Base-by-base conservation (phyloP, 371 early-diverging fungal species). In the Lichtheimia hyalospora region DNA sequence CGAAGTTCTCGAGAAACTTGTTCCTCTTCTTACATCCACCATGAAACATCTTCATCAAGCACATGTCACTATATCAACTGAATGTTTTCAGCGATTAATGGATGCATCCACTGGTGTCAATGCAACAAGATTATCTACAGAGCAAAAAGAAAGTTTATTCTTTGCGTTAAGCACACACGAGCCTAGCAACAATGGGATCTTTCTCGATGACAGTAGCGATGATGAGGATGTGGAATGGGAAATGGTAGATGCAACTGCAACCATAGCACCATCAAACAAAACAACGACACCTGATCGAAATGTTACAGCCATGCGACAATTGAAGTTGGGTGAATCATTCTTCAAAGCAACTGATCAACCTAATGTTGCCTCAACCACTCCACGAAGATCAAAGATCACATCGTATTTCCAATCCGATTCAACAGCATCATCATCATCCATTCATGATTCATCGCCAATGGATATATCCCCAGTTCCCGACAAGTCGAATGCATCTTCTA, bases 211-310 rank as follows among this genome's bases (percentile, higher is more conserved):
- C 20, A 73, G 71, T 40, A 69, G 69, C 16, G 78, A 77, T 24
- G 79, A 78, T 43, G 74, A 75, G 41, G 63, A 71, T 13, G 46
- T 71, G 0, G 72, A 68, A 23, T 77, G 77, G 77, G 66, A 77
- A 48, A 14, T 66, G 5, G 44, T 79, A 20, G 57, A 57, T 15
- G 16, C 54, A 14, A 7, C 58, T 2, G 15, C 24, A 41, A 13
- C 16, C 24, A 44, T 23, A 54, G 39, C 12, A 40, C 15, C 61
- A 56, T 7, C 58, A 40, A 49, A 16, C 46, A 25, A 48, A 6
- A 5, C 46, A 28, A 49, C 49, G 48, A 15, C 18, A 18, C 40
- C n/a, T 50, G 16, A 14, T 39, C 41, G 27, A 3, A 12, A 56
- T 20, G n/a, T 55, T 6, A 8, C 27, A 3, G n/a, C 55, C 12